Evolutionary conservation across 352 stramenopile species (phyloP), one percentile per base, ranked within the genome.

Genomic region (Phytophthora capsici): DNA sequence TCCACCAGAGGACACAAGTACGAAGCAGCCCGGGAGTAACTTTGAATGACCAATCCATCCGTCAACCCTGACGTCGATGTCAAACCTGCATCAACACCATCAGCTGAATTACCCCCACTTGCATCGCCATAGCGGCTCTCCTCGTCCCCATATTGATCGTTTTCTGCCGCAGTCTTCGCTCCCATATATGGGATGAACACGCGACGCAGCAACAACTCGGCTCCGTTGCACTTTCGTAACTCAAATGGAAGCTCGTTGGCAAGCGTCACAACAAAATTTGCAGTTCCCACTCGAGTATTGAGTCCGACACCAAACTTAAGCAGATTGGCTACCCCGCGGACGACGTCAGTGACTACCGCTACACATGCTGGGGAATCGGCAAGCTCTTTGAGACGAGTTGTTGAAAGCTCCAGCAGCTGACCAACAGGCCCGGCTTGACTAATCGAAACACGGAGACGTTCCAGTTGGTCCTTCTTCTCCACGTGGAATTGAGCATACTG

Each of bases 401-500:
- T 89, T 44, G 81, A 71, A 32, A 89, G 65, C 26, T 89, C 78
- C 1, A 94, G 52, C 14, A 94, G 66, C 57, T 92, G 84, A 5
- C 86, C 86, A 10, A 94, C 84, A 25, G 86, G 86, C 26, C 84
- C 84, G 12, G 82, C 70, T 47, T 93, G 82, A 36, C 86, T 94
- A 19, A 94, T 75, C 5, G 79, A 90, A 7, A 94, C 80, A 46
- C 86, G 82, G n/a, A 93, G 54, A 6, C 84, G 79, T 53, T 94
- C 86, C 14, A 94, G 66, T 49, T 94, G 77, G 26, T 91, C 82
- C 59, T 94, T 94, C 66, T 94, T 89, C 53, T 92, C 71, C 28
- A 94, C 86, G 38, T 94, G 86, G 51, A 94, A 94, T 64, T 94
- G 86, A 4, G 86, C 86, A 50, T 94, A 94, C 64, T 94, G 86